Evolutionary conservation across 345 rosid genomes (phyloP).

Genomic region (Citrus maxima): DNA sequence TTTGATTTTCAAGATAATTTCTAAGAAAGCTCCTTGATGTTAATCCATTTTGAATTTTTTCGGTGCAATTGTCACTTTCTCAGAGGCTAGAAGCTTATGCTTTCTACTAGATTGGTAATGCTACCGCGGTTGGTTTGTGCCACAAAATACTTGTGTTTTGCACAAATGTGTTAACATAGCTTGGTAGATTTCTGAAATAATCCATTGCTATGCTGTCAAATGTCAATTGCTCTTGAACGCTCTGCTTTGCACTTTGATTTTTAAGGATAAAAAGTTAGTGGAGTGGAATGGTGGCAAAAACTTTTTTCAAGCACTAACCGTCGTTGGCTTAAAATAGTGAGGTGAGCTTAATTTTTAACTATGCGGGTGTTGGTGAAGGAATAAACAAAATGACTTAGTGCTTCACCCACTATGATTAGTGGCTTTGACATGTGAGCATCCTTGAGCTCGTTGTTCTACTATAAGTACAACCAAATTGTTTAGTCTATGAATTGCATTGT

Average conservation of each 20-base stretch:
- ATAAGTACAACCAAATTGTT: constrained; percentile 35
- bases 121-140: neutral
- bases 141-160: neutral
- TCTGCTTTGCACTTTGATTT: constrained; percentile 12
- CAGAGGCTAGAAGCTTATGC: neutral
- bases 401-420: constrained; percentile 49
- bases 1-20: too few relatives aligned
- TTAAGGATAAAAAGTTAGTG: constrained; percentile 19
- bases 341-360: constrained; percentile 14
- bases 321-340: constrained; percentile 27
- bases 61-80: neutral
- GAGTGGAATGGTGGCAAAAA: constrained; percentile 26
- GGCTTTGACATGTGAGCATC: constrained; percentile 30
- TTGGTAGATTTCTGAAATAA: neutral
- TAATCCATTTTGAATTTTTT: too few relatives aligned
- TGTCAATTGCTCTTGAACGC: constrained; percentile 23
- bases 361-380: constrained; percentile 43
- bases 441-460: constrained; percentile 23
- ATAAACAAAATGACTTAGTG: constrained; percentile 45
- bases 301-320: constrained; percentile 24
- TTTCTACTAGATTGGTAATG: neutral
- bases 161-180: neutral
- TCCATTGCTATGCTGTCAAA: constrained; percentile 21
- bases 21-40: too few relatives aligned
- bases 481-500: constrained; percentile 22